Base-by-base conservation (phyloP, 495 filamentous ascomycete genomes). In the Geoglossum glabrum region DNA sequence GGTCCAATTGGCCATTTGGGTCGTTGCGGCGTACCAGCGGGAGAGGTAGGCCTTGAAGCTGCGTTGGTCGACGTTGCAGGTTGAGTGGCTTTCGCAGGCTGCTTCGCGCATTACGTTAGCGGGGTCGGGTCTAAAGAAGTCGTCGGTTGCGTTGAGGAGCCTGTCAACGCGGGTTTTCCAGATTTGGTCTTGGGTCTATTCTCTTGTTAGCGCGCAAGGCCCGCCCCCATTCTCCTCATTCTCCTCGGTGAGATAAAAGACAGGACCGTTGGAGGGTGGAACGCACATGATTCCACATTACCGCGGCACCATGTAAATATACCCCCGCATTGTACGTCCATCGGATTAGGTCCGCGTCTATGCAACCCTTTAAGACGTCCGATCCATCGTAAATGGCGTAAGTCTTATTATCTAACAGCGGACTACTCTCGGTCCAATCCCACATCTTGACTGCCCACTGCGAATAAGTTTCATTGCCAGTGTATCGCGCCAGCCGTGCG, bases 1-100 rank as follows among this genome's bases (percentile, higher is more conserved):
- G 1, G 81, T 85, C 63, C 76, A 83, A 2, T 87, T 86, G 0
- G 82, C 86, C 52, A 89, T 75, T 58, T 87, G 79, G 0, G 80
- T 80, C 6, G 81, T 80, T 8, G 79, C 75, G 1, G 83, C 80
- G 70, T 93, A 77, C 84, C 86, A 90, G 9, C 82, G 77, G 5
- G 82, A 72, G 8, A 88, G 72, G 62, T 87, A 84, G 4, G 84
- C 85, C 65, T 90, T 90, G 77, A 93, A 92, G 27, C 79, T 78
- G 54, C 82, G 79, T 63, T 87, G 83, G 68, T 90, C 85, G 57
- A 77, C 64, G 64, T 88, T 75, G 68, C 86, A 88, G 0, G 63
- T 70, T 46, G 71, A 65, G 38, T 67, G 68, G 1, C 76, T 67
- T 66, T 90, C 87, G 69, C 87, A 93, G 23, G 81, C 77, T 15